A percentile compares a stretch with the other conserved stretches of the same genome.
These are phyloP conservation scores for Lodderomyces margitis DNA, from an alignment of 1,139 yeast species.

Conservation along the genomic window DNA sequence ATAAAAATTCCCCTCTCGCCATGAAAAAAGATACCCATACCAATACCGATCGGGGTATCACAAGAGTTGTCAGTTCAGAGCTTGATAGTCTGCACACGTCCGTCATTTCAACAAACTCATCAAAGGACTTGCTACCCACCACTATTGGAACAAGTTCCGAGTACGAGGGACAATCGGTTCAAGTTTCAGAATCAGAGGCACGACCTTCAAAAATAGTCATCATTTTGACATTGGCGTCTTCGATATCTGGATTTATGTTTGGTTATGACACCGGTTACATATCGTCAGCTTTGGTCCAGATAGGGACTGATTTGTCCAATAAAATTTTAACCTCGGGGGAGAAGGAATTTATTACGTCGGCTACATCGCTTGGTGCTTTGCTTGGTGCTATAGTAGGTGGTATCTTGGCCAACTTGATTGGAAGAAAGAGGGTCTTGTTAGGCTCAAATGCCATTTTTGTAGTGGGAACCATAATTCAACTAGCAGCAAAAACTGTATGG, in stretches of 20 bases:
- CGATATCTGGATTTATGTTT: constrained; percentile 93
- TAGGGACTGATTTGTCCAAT: constrained; percentile 67
- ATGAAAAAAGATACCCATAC: neutral
- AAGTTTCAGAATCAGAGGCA: constrained; percentile 23
- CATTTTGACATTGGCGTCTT: constrained; percentile 70
- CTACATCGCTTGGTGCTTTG: constrained; percentile 90
- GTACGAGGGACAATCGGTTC: constrained; percentile 7
- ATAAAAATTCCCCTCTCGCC: neutral
- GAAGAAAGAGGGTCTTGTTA: constrained; percentile 78
- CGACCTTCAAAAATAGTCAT: constrained; percentile 65
- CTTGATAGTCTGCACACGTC: constrained; percentile 1
- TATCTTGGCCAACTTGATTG: constrained; percentile 71
- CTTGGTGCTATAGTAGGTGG: constrained; percentile 79
- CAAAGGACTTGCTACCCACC: constrained; percentile 11
- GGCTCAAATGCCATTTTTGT: constrained; percentile 77
- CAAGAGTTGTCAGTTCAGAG: constrained; percentile 1
- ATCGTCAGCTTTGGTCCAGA: constrained; percentile 84
- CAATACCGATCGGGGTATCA: neutral
- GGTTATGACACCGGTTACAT: constrained; percentile 97
- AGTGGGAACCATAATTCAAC: constrained; percentile 80
- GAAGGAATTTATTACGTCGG: constrained; percentile 89
- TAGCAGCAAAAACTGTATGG: constrained; percentile 80
- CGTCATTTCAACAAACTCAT: constrained; percentile 7
- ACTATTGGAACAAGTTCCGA: constrained; percentile 3
- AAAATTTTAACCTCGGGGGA: constrained; percentile 63